phyloP scores from a whole-genome alignment of 108 stramenopile genomes.

The Skeletonema grethae region DNA sequence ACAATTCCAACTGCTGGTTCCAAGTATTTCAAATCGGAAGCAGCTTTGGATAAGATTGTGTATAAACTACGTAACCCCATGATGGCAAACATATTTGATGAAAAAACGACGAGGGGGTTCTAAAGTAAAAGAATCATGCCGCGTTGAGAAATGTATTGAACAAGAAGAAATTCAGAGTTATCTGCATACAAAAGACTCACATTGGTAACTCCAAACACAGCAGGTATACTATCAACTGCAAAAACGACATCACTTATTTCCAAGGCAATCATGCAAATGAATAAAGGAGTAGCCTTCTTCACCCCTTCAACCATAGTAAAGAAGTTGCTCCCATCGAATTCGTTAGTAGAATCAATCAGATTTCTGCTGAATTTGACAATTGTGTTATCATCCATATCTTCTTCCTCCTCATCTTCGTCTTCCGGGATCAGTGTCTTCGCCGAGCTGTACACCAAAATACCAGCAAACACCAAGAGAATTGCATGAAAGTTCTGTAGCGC shows the following conservation, averaged over 20 bases:
- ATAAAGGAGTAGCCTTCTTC: conserved; percentile 87
- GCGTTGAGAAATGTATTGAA: not conserved
- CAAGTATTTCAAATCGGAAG: conserved; percentile 89
- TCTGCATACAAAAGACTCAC: conserved; percentile 52
- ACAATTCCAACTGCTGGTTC: conserved; percentile 92
- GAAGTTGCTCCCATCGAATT: conserved; percentile 89
- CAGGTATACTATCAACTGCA: conserved; percentile 96
- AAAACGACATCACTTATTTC: conserved; percentile 97
- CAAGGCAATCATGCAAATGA: conserved; percentile 92
- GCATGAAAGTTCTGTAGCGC: conserved; percentile 86
- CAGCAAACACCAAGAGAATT: conserved; percentile 88
- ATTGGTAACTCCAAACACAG: conserved; percentile 94
- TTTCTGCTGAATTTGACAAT: conserved; percentile 70
- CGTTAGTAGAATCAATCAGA: conserved; percentile 66
- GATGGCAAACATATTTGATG: conserved; percentile 97
- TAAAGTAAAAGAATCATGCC: conserved; percentile 10
- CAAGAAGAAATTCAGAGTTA: no score
- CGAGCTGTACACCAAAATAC: conserved; percentile 80
- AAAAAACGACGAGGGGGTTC: conserved; percentile 94
- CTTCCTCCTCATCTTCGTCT: conserved; percentile 81
- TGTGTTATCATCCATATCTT: conserved; percentile 76
- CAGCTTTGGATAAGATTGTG: conserved; percentile 89
- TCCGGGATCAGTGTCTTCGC: conserved; percentile 70
- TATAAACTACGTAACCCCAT: conserved; percentile 94
- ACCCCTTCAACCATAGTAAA: conserved; percentile 84